Evolutionary conservation across 2,329 filamentous ascomycete species (phyloP).

Genomic region (Penicillium corylophilum): DNA sequence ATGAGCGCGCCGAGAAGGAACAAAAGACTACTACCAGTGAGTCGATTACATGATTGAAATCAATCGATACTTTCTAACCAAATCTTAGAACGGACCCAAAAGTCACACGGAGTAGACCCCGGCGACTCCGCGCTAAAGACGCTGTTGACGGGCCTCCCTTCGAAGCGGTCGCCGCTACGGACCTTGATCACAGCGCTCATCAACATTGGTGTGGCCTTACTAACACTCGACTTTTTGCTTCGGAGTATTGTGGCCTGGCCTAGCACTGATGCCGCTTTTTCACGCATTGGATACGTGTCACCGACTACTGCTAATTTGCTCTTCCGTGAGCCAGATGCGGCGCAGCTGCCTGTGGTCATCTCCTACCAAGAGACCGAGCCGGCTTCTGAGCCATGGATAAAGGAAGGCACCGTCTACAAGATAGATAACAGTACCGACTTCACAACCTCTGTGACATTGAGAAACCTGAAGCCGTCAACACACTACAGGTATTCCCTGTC

Average conservation of each 20-base stretch:
- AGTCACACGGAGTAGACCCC: slow-evolving; percentile 3
- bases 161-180: slow-evolving; percentile 63
- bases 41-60: not conserved
- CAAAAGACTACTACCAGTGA: slow-evolving; percentile 9
- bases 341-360: slow-evolving; percentile 72
- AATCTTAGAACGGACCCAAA: slow-evolving; percentile 2
- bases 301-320: slow-evolving; percentile 75
- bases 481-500: slow-evolving; percentile 82
- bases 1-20: slow-evolving; percentile 6
- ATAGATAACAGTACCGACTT: slow-evolving; percentile 79
- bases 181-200: slow-evolving; percentile 69
- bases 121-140: slow-evolving; percentile 54
- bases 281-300: slow-evolving; percentile 83
- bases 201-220: slow-evolving; percentile 67
- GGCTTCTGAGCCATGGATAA: slow-evolving; percentile 54
- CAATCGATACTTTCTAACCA: not conserved
- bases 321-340: slow-evolving; percentile 76
- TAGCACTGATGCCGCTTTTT: slow-evolving; percentile 75
- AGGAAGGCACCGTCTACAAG: slow-evolving; percentile 64
- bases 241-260: slow-evolving; percentile 69
- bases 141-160: slow-evolving; percentile 74
- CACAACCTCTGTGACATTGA: slow-evolving; percentile 68
- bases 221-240: slow-evolving; percentile 76
- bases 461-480: slow-evolving; percentile 67
- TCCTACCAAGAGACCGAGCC: slow-evolving; percentile 52